Conservation (phyloP, 2,329 filamentous ascomycete genomes). For the Alternaria novae-zelandiae region DNA sequence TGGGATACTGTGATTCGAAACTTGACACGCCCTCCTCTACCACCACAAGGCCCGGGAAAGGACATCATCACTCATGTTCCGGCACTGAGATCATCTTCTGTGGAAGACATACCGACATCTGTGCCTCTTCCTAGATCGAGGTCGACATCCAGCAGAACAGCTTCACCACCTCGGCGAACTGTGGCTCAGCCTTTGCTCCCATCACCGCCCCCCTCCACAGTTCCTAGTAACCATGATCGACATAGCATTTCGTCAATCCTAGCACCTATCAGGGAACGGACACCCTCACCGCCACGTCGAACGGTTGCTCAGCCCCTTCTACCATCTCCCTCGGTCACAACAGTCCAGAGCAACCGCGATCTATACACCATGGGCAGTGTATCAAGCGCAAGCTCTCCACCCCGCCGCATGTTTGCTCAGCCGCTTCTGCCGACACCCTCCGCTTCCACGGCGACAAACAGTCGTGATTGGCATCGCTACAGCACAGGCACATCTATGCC, state of each 20-base stretch:
- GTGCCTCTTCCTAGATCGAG: conserved; percentile 24
- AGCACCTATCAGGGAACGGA: conserved; percentile 32
- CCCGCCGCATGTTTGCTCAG: conserved; percentile 31
- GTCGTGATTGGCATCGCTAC: conserved; percentile 24
- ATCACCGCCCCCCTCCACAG: conserved; percentile 39
- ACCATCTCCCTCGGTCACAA: conserved; percentile 39
- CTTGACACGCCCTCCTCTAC: conserved; percentile 33
- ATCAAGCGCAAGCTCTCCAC: conserved; percentile 11
- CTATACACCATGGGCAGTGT: conserved; percentile 5
- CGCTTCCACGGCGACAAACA: conserved; percentile 33
- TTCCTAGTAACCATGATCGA: conserved; percentile 28
- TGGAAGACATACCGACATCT: conserved; percentile 24
- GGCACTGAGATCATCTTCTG: conserved; percentile 23
- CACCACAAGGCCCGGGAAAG: conserved; percentile 16
- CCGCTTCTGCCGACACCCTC: conserved; percentile 40
- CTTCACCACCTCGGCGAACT: conserved; percentile 27
- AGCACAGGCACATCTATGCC: conserved; percentile 40
- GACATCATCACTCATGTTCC: conserved; percentile 43
- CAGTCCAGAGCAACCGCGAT: conserved; percentile 30
- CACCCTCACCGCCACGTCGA: conserved; percentile 24
- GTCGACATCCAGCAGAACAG: conserved; percentile 10
- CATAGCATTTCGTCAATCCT: conserved; percentile 31
- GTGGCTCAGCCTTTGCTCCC: conserved; percentile 41
- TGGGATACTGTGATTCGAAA: conserved; percentile 46
- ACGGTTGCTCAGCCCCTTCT: conserved; percentile 39